Evolutionary conservation across 116 monocot species (phyloP).

Genomic region (Papilionanthe hybrid): DNA sequence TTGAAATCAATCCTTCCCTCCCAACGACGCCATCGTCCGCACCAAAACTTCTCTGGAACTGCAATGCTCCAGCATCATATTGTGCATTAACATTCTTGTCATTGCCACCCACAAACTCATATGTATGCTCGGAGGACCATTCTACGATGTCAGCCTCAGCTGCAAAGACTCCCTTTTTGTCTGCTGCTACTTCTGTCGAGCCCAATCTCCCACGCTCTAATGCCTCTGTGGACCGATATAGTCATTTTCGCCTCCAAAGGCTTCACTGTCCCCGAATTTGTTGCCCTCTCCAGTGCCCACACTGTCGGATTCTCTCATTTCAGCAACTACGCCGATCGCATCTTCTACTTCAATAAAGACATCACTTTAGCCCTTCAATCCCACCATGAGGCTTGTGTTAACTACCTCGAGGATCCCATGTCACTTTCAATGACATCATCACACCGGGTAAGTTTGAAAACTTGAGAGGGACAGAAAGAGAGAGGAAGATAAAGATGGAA

Average conservation of each 20-base stretch:
- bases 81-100: too few species aligned
- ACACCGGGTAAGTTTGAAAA: too few species aligned
- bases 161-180: conserved; percentile 37
- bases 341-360: conserved; percentile 21
- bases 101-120: conserved; percentile 62
- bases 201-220: conserved; percentile 20
- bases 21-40: conserved; percentile 46
- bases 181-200: conserved; percentile 10
- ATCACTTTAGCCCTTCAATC: too few species aligned
- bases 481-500: too few species aligned
- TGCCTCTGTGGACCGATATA: conserved; percentile 21
- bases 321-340: conserved; percentile 48
- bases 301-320: conserved; percentile 58
- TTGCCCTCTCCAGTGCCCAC: conserved; percentile 51
- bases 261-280: conserved; percentile 32
- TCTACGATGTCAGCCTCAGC: conserved; percentile 34
- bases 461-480: too few species aligned
- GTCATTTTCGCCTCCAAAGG: conserved; percentile 28
- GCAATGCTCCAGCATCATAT: too few species aligned
- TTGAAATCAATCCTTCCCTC: conserved; percentile 52
- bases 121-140: conserved; percentile 45
- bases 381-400: too few species aligned
- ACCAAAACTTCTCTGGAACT: conserved; percentile 45
- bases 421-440: too few species aligned
- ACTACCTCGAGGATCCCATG: too few species aligned